phyloP scores from a whole-genome alignment of 169 alveolate species.

The Eimeria brunetti region DNA sequence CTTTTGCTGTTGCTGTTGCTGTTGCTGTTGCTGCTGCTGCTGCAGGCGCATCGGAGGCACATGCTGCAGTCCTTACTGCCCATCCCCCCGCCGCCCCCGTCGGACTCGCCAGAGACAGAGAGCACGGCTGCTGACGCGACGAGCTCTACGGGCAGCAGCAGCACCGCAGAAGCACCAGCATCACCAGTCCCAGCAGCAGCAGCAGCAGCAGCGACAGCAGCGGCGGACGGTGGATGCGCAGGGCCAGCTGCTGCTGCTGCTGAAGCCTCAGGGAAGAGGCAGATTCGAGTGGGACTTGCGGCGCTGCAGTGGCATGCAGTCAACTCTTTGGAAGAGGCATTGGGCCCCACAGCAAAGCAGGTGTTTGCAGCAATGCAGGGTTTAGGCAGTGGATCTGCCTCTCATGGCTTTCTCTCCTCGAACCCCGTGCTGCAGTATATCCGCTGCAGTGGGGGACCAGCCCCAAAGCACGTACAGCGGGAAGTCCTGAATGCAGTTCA shows the following conservation, averaged over 20 bases:
- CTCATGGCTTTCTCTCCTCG: background rate
- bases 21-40: constrained; percentile 3
- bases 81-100: background rate
- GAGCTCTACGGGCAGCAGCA: background rate
- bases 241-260: background rate
- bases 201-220: background rate
- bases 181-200: background rate
- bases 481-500: background rate
- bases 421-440: constrained; percentile 17
- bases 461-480: background rate
- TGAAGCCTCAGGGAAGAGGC: background rate
- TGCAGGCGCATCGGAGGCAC: constrained; percentile 31
- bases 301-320: constrained; percentile 1
- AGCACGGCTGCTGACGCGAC: background rate
- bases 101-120: background rate
- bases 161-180: constrained; percentile 6
- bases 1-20: constrained; percentile 6
- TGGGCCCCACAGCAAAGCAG: constrained; percentile 39
- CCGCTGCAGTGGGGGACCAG: constrained; percentile 10
- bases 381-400: background rate
- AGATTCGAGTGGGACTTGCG: background rate
- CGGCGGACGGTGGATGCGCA: background rate
- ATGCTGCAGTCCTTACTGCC: constrained; percentile 35
- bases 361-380: constrained; percentile 29
- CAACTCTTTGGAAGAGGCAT: background rate